A percentile compares a stretch with the other conserved stretches of the same genome.
Conservation (phyloP, 2,329 filamentous ascomycete genomes). For the Fusarium metavorans region DNA sequence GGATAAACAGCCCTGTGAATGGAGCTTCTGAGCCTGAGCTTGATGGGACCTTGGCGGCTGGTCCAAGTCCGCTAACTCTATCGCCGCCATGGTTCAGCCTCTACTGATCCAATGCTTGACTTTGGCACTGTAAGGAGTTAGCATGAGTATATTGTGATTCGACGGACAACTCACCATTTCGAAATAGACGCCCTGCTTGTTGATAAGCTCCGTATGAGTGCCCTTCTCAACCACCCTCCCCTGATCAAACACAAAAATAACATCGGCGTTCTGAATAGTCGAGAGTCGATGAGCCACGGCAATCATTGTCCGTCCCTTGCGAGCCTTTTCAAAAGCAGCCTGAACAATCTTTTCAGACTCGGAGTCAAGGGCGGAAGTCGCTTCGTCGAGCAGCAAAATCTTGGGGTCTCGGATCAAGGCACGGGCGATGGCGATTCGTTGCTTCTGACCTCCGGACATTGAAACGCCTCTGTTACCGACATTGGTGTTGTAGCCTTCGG, state of each 20-base stretch:
- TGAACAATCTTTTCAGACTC: constrained; percentile 72
- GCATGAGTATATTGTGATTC: not conserved
- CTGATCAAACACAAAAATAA: constrained; percentile 58
- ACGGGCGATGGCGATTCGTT: constrained; percentile 76
- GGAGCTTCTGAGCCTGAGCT: not conserved
- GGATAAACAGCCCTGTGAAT: not conserved
- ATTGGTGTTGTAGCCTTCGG: constrained; percentile 75
- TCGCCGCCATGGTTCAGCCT: too few relatives aligned
- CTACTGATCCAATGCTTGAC: constrained; percentile 34
- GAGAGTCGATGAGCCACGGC: constrained; percentile 72
- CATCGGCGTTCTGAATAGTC: constrained; percentile 57
- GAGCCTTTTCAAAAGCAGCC: constrained; percentile 73
- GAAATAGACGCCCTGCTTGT: constrained; percentile 32
- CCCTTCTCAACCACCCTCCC: constrained; percentile 58
- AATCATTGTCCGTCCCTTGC: constrained; percentile 72
- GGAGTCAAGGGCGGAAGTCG: constrained; percentile 73
- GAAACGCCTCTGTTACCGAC: constrained; percentile 75
- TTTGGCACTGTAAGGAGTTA: constrained; percentile 32
- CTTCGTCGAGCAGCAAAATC: constrained; percentile 78
- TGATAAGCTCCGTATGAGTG: constrained; percentile 47
- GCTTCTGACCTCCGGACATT: constrained; percentile 77
- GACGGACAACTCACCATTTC: constrained; percentile 35
- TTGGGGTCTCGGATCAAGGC: constrained; percentile 74
- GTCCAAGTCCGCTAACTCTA: too few relatives aligned
- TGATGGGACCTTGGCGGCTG: not conserved